A percentile compares a stretch with the other conserved stretches of the same genome.
These are phyloP conservation scores for Calonectria crousiana DNA, from an alignment of 2,329 filamentous ascomycete species.

Conservation along the genomic window DNA sequence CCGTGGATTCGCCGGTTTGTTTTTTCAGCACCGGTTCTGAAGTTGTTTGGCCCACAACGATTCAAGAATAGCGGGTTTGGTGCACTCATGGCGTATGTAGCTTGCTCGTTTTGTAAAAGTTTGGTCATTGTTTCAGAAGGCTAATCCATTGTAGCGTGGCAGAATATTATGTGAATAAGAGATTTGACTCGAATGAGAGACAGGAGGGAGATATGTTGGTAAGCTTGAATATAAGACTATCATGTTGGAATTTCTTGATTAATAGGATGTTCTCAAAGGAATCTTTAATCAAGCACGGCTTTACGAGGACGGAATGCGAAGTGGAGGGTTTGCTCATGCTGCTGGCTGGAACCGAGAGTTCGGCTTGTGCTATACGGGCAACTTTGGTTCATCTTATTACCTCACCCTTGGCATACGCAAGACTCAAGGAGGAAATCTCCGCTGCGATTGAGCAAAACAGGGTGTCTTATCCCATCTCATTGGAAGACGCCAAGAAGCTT, in stretches of 20 bases:
- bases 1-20: background rate
- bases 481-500: background rate
- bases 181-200: background rate
- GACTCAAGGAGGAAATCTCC: background rate
- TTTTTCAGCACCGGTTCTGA: background rate
- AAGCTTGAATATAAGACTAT: background rate
- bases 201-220: background rate
- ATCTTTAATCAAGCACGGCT: background rate
- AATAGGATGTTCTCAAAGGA: background rate
- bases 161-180: background rate
- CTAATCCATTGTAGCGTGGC: background rate
- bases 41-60: background rate
- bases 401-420: background rate
- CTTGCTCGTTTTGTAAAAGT: background rate
- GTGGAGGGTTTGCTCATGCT: background rate
- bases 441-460: background rate
- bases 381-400: background rate
- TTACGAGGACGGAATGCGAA: background rate
- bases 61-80: background rate
- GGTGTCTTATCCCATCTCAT: background rate
- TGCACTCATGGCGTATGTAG: background rate
- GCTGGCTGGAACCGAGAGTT: background rate
- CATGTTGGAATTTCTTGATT: background rate
- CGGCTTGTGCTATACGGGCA: background rate
- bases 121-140: background rate